A percentile compares a stretch with the other conserved stretches of the same genome.
Evolutionary conservation across 2,329 filamentous ascomycete species (phyloP).

Genomic region (Fusarium lyarnte): DNA sequence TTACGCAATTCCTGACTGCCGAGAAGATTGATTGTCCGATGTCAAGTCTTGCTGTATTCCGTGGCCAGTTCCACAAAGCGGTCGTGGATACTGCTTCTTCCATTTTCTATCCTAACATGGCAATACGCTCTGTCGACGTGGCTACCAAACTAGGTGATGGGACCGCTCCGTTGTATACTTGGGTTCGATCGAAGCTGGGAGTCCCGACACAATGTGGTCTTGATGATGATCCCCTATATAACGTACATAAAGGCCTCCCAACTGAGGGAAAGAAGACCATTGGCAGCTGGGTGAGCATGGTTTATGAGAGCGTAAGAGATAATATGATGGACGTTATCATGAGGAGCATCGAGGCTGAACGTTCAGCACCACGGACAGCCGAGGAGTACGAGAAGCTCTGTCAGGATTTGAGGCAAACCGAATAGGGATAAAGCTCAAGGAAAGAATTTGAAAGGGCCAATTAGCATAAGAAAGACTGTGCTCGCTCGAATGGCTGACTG

Average conservation of each 20-base stretch:
- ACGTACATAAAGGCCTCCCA: constrained; percentile 30
- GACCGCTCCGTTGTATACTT: constrained; percentile 43
- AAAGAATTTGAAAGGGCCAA: too few relatives aligned
- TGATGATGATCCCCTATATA: constrained; percentile 45
- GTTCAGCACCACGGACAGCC: constrained; percentile 27
- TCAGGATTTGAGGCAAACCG: not conserved
- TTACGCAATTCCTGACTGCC: constrained; percentile 39
- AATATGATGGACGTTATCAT: constrained; percentile 45
- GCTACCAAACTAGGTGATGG: constrained; percentile 45
- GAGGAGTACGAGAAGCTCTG: constrained; percentile 40
- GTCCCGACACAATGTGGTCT: constrained; percentile 47
- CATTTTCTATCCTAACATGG: constrained; percentile 43
- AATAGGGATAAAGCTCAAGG: not conserved
- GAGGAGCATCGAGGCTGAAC: constrained; percentile 36
- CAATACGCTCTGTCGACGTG: constrained; percentile 34
- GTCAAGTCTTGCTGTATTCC: constrained; percentile 38
- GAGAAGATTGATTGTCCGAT: constrained; percentile 38
- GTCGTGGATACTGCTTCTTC: constrained; percentile 32
- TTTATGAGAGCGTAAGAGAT: constrained; percentile 46
- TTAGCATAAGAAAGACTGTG: too few relatives aligned
- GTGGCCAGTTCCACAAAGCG: constrained; percentile 27
- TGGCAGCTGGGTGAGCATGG: constrained; percentile 45
- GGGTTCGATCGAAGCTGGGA: constrained; percentile 43
- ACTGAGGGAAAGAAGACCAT: constrained; percentile 46
- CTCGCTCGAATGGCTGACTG: not conserved